Evolutionary conservation across 1,139 yeast species (phyloP).

Genomic region (Hemisphaericaspora subhashii): DNA sequence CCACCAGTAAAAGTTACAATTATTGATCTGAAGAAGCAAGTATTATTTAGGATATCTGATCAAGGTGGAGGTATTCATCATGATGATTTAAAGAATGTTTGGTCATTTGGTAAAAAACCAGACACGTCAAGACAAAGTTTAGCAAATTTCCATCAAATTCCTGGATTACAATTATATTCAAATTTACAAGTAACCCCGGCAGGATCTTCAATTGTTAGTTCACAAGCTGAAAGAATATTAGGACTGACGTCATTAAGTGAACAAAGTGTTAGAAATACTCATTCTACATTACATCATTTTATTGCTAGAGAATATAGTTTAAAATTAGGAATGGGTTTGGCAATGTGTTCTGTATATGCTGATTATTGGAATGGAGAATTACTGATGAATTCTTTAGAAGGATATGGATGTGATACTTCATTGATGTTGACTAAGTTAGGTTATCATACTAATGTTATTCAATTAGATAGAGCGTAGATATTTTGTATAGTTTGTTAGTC

Average conservation of each 20-base stretch:
- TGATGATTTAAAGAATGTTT: slow-evolving; percentile 58
- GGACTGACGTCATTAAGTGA: slow-evolving; percentile 41
- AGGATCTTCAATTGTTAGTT: slow-evolving; percentile 37
- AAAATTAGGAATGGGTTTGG: slow-evolving; percentile 83
- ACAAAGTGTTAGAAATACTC: slow-evolving; percentile 30
- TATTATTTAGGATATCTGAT: slow-evolving; percentile 79
- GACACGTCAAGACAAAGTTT: slow-evolving; percentile 55
- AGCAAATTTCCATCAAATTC: slow-evolving; percentile 65
- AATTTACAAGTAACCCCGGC: slow-evolving; percentile 40
- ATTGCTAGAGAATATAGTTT: slow-evolving; percentile 71
- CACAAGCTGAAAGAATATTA: slow-evolving; percentile 20
- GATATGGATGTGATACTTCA: slow-evolving; percentile 89
- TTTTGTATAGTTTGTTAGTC: background rate
- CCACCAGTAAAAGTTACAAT: slow-evolving; percentile 76
- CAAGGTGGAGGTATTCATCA: slow-evolving; percentile 83
- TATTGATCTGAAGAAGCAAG: slow-evolving; percentile 62
- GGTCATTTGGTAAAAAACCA: slow-evolving; percentile 82
- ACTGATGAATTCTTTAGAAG: slow-evolving; percentile 79
- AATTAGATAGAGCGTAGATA: slow-evolving; percentile 68
- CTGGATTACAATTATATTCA: slow-evolving; percentile 52
- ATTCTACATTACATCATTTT: slow-evolving; percentile 44
- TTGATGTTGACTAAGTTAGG: slow-evolving; percentile 78
- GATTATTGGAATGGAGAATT: slow-evolving; percentile 95
- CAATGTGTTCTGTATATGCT: slow-evolving; percentile 87
- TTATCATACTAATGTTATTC: slow-evolving; percentile 59